These are phyloP conservation scores for Actinomucor elegans DNA, from an alignment of 371 early-diverging fungal genomes.

Conservation along the genomic window DNA sequence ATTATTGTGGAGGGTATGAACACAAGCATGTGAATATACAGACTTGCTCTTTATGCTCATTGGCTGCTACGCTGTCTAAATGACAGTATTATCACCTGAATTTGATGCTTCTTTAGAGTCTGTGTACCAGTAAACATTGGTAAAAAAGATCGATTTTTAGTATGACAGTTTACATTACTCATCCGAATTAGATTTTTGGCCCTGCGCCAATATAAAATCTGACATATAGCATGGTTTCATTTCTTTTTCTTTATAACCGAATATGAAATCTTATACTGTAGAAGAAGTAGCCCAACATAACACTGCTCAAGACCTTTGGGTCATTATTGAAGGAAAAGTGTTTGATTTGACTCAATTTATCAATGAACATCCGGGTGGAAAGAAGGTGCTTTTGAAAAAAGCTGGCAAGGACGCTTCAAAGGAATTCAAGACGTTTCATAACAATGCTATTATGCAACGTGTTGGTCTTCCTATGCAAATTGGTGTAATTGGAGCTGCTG, in stretches of 20 bases:
- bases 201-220: too few relatives aligned
- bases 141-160: too few relatives aligned
- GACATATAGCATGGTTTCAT: too few relatives aligned
- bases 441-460: constrained; percentile 56
- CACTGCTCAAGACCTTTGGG: constrained; percentile 84
- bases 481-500: constrained; percentile 39
- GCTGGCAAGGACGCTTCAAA: constrained; percentile 88
- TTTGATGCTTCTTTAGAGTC: too few relatives aligned
- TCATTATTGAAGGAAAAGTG: constrained; percentile 78
- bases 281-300: constrained; percentile 80
- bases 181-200: too few relatives aligned
- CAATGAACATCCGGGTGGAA: constrained; percentile 70
- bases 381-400: constrained; percentile 74
- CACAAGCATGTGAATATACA: too few relatives aligned
- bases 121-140: too few relatives aligned
- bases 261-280: constrained; percentile 49
- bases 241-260: not conserved
- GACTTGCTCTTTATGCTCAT: too few relatives aligned
- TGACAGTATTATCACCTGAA: too few relatives aligned
- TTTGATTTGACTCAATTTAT: constrained; percentile 85
- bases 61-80: too few relatives aligned
- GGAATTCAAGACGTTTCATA: constrained; percentile 88
- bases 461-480: constrained; percentile 60
- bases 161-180: too few relatives aligned
- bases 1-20: too few relatives aligned